phyloP scores from a whole-genome alignment of 345 rosid genomes.

The Pseudoturritis turrita region DNA sequence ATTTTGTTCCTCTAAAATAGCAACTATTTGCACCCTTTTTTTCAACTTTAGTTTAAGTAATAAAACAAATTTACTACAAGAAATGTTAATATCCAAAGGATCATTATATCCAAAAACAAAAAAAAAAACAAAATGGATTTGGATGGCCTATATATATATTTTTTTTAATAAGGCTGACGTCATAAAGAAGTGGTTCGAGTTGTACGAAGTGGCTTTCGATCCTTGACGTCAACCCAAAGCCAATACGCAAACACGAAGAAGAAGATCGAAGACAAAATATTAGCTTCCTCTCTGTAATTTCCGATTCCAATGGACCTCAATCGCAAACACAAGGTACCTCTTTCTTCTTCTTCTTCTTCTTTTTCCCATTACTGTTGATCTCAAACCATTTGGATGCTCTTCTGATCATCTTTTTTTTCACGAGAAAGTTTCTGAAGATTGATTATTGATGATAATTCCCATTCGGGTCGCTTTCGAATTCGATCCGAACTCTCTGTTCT shows the following conservation, averaged over 20 bases:
- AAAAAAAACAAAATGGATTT: no score
- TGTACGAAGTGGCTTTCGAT: neutral
- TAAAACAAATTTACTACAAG: no score
- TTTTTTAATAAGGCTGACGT: neutral
- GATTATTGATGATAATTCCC: neutral
- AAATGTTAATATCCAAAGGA: no score
- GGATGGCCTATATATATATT: neutral
- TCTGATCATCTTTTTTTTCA: neutral
- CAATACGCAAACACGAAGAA: constrained; percentile 2
- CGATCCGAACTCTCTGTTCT: neutral
- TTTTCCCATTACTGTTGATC: neutral
- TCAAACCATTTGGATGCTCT: neutral
- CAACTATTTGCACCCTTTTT: no score
- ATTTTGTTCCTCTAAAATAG: no score
- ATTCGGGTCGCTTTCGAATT: constrained; percentile 2
- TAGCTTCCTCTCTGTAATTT: neutral
- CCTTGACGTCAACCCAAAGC: constrained; percentile 8
- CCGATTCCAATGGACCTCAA: constrained; percentile 46
- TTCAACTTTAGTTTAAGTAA: no score
- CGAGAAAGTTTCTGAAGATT: neutral
- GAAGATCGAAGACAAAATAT: constrained; percentile 7
- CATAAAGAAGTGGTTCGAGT: constrained; percentile 3
- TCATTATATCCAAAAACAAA: no score
- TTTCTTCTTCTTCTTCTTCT: neutral
- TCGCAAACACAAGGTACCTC: constrained; percentile 66